Evolutionary conservation across 208 protist genomes (phyloP).

Genomic region (Dictyostelium gargantuum): DNA sequence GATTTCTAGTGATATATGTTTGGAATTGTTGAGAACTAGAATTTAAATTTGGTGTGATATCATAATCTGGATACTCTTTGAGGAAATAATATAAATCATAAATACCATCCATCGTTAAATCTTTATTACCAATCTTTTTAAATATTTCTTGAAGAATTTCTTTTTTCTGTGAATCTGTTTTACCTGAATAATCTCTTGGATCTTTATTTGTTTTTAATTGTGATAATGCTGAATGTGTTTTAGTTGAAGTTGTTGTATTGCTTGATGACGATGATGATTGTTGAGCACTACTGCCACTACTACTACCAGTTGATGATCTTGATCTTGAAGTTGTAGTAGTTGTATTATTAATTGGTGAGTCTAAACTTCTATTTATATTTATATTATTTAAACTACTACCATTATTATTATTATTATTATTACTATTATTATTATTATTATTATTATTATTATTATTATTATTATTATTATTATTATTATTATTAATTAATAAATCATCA

Average conservation of each 20-base stretch:
- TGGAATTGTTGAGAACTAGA: conserved; percentile 4
- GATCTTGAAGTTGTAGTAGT: not conserved
- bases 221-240: not conserved
- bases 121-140: conserved; percentile 24
- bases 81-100: conserved; percentile 47
- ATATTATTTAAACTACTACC: not conserved
- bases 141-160: not conserved
- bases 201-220: not conserved
- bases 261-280: not conserved
- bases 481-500: not conserved
- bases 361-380: not conserved
- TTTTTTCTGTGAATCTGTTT: not conserved
- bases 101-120: conserved; percentile 19
- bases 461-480: too few species aligned
- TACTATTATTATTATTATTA: not conserved
- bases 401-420: not conserved
- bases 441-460: not conserved
- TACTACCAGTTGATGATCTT: not conserved
- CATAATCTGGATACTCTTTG: conserved; percentile 32
- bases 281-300: too few species aligned
- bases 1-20: conserved; percentile 9
- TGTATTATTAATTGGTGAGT: not conserved
- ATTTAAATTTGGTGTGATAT: conserved; percentile 11
- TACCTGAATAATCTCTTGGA: conserved; percentile 6
- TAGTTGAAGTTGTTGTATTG: not conserved